Evolutionary conservation across 495 filamentous ascomycete genomes (phyloP), one percentile per base, ranked within the genome.

Genomic region (Ramalina intermedia): DNA sequence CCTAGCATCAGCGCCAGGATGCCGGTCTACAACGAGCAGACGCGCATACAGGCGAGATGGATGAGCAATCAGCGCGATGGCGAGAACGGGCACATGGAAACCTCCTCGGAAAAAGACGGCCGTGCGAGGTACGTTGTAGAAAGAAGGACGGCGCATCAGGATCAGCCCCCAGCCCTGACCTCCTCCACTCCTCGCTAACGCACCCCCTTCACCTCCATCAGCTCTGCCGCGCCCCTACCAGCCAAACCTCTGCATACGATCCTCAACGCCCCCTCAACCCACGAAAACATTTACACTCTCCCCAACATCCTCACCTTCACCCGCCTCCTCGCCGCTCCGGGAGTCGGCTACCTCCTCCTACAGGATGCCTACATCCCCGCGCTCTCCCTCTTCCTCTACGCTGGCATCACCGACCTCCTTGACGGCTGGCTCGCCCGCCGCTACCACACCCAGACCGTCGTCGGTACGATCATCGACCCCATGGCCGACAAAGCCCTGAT

Each of bases 401-500:
- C 91, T 18, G 90, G 87, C 37, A 73, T 93, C 55, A 94, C 90
- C 24, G 91, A 98, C 57, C 69, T 91, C 0, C 70, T 95, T 2
- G 91, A 98, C 65, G 91, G 91, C 37, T 95, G 79, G 68, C 87
- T 98, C 50, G 91, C 91, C 14, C 78, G 91, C 38, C 72, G 71
- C 43, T 96, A 82, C 74, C 81, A 88, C 37, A 77, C 86, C 11
- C 81, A 88, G 64, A 96, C 91, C 0, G 93, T 98, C 1, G 87
- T 96, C 13, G 91, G 91, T n/a, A 89, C 84, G 42, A 79, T 98
- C 29, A 87, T 98, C 47, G 90, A 96, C 57, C 90, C 90, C 11
- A 91, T 94, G 84, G 90, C 90, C 13, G 90, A 96, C 60, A 96
- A 96, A 70, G 77, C 78, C 11, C 70, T 96, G 51, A 96, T 98